phyloP scores from a whole-genome alignment of 805 yeast species.

The Blastobotrys terrestris region DNA sequence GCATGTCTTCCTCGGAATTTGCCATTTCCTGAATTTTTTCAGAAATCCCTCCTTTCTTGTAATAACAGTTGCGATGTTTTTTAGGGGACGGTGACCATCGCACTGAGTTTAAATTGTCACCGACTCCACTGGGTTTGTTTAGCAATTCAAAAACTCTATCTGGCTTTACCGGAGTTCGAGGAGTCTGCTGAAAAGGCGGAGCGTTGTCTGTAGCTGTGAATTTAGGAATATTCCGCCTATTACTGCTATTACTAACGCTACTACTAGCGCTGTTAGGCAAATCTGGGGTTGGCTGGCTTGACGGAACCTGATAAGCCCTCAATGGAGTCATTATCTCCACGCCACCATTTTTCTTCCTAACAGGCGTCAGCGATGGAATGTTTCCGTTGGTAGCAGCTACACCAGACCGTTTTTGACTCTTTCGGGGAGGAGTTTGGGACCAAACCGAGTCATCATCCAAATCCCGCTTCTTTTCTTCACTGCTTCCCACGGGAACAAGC shows the following conservation, averaged over 20 bases:
- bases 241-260: too few species aligned
- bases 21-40: conserved; percentile 12
- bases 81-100: conserved; percentile 18
- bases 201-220: background rate
- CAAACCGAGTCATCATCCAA: background rate
- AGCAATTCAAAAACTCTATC: background rate
- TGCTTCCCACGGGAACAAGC: background rate
- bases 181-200: background rate
- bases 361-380: background rate
- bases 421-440: background rate
- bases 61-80: conserved; percentile 6
- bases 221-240: background rate
- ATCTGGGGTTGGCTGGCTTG: background rate
- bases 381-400: too few species aligned
- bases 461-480: background rate
- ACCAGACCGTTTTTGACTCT: too few species aligned
- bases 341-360: background rate
- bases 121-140: background rate
- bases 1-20: conserved; percentile 5
- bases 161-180: background rate
- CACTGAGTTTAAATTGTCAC: too few species aligned
- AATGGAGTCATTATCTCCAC: background rate
- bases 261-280: too few species aligned
- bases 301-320: background rate
- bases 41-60: conserved; percentile 8